A percentile compares a stretch with the other conserved stretches of the same genome.
Evolutionary conservation across 176 grass and related monocot genomes (phyloP).

Genomic region (Oryza rufipogon): DNA sequence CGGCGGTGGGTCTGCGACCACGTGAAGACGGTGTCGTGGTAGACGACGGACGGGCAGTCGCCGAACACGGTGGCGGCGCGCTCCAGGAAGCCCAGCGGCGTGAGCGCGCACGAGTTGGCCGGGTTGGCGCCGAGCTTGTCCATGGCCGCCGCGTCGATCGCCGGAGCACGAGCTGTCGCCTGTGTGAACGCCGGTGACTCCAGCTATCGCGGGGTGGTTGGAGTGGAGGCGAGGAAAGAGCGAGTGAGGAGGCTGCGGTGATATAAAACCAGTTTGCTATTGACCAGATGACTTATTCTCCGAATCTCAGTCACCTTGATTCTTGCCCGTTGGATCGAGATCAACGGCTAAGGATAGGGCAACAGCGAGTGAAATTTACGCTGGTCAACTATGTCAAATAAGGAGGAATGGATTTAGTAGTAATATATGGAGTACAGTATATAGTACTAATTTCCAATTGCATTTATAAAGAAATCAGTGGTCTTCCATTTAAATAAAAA

Average conservation of each 20-base stretch:
- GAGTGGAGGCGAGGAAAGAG: neutral
- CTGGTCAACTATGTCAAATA: too few relatives aligned
- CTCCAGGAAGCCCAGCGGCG: constrained; percentile 75
- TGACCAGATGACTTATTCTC: too few relatives aligned
- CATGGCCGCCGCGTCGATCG: constrained; percentile 26
- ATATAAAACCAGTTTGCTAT: neutral
- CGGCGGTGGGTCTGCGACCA: constrained; percentile 67
- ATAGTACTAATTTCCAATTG: too few relatives aligned
- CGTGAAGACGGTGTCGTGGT: constrained; percentile 66
- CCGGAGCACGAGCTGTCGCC: neutral
- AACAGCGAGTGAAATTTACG: too few relatives aligned
- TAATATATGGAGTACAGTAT: too few relatives aligned
- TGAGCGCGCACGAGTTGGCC: constrained; percentile 66
- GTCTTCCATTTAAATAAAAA: too few relatives aligned
- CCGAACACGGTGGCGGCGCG: constrained; percentile 61
- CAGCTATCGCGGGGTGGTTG: neutral
- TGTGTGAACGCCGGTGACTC: neutral
- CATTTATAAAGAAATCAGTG: too few relatives aligned
- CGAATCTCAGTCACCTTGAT: too few relatives aligned
- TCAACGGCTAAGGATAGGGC: too few relatives aligned
- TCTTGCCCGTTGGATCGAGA: too few relatives aligned
- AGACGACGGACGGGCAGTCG: constrained; percentile 73
- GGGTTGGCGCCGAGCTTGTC: constrained; percentile 48
- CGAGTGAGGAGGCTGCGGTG: neutral
- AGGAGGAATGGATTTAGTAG: too few relatives aligned